phyloP scores from a whole-genome alignment of 2,329 filamentous ascomycete species.

The Dissoconium aciculare region DNA sequence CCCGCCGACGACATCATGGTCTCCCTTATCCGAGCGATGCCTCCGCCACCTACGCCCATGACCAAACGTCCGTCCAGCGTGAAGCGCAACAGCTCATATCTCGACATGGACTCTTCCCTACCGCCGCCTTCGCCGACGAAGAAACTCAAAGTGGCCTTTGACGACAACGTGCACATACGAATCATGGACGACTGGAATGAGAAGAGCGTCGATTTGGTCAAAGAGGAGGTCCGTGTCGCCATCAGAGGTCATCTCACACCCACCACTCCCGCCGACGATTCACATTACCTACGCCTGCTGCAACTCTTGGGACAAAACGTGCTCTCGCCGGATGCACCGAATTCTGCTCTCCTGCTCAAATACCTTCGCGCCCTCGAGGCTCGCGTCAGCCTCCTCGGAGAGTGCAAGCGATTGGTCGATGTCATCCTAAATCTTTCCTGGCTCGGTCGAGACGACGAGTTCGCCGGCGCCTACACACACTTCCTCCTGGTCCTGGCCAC shows the following conservation, averaged over 20 bases:
- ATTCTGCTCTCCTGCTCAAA: conserved; percentile 38
- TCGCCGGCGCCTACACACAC: conserved; percentile 41
- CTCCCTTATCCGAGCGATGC: conserved; percentile 22
- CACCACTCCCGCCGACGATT: conserved; percentile 37
- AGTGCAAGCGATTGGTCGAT: conserved; percentile 43
- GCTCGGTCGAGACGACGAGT: conserved; percentile 46
- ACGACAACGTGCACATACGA: conserved; percentile 33
- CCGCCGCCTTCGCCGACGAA: conserved; percentile 27
- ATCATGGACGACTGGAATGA: conserved; percentile 33
- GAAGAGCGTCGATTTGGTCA: conserved; percentile 42
- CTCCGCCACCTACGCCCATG: conserved; percentile 20
- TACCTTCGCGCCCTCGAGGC: conserved; percentile 44
- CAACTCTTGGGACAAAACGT: conserved; percentile 17
- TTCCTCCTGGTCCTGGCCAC: conserved; percentile 55
- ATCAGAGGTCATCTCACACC: conserved; percentile 20
- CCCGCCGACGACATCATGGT: conserved; percentile 18
- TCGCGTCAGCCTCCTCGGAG: conserved; percentile 41
- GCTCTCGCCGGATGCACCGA: conserved; percentile 31
- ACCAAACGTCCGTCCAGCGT: conserved; percentile 20
- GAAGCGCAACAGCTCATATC: conserved; percentile 25
- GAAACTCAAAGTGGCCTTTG: conserved; percentile 34
- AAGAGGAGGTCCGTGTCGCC: conserved; percentile 46
- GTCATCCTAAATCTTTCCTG: conserved; percentile 45
- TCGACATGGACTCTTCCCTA: conserved; percentile 22
- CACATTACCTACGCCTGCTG: conserved; percentile 40